Percentiles rank a stretch among this genome's conserved stretches.
Conservation (phyloP, 768 basidiomycete genomes). For the Lactifluus piperatus region DNA sequence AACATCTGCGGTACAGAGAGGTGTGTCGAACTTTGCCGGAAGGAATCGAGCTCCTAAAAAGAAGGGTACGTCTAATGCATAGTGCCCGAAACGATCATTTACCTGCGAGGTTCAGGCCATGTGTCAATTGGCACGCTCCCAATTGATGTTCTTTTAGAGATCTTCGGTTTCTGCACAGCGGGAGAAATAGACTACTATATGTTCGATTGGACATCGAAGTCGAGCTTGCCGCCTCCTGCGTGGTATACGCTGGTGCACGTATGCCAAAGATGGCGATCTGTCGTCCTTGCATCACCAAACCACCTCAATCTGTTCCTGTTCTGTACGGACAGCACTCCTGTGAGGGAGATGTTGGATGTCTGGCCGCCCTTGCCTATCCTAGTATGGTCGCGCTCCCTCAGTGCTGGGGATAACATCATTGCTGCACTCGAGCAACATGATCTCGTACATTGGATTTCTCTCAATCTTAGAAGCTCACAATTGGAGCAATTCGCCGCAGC, state of each 20-base stretch:
- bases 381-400: background rate
- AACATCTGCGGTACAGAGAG: no score
- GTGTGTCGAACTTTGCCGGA: no score
- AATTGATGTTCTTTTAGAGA: no score
- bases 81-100: no score
- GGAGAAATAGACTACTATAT: no score
- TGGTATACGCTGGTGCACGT: background rate
- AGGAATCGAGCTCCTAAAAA: no score
- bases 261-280: background rate
- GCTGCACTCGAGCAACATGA: background rate
- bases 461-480: background rate
- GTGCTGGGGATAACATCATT: background rate
- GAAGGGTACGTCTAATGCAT: no score
- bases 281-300: background rate
- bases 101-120: no score
- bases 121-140: no score
- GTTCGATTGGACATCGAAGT: no score
- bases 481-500: background rate
- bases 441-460: background rate
- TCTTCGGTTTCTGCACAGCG: no score
- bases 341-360: background rate
- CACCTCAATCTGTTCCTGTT: background rate
- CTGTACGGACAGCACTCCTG: background rate
- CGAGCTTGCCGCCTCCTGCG: no score
- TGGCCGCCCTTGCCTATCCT: slow-evolving; percentile 2